A percentile compares a stretch with the other conserved stretches of the same genome.
These are phyloP conservation scores for Phytophthora boehmeriae DNA, from an alignment of 352 stramenopile genomes.

Conservation along the genomic window DNA sequence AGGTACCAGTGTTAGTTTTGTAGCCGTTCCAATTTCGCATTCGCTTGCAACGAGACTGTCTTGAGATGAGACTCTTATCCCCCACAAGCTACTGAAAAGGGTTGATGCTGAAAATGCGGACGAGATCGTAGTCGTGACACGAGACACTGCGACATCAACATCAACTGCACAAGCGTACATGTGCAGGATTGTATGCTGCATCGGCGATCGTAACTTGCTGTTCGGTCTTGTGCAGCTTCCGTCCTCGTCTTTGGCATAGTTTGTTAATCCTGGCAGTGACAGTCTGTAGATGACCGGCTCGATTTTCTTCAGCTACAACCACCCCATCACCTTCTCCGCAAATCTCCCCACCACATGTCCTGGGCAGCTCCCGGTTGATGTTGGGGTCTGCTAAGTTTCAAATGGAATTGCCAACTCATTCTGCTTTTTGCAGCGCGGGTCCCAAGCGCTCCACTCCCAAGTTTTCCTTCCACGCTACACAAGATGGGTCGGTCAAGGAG, in stretches of 20 bases:
- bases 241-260: slow-evolving; percentile 4
- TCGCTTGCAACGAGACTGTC: neutral
- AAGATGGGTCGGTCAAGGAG: slow-evolving; percentile 28
- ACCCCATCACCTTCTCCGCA: slow-evolving; percentile 16
- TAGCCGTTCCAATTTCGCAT: neutral
- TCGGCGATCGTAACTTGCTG: neutral
- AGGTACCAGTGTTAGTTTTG: too few relatives aligned
- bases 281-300: slow-evolving; percentile 23
- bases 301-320: slow-evolving; percentile 27
- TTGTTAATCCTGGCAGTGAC: slow-evolving; percentile 19
- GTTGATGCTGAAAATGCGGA: neutral
- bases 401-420: slow-evolving; percentile 20
- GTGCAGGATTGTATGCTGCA: slow-evolving; percentile 3
- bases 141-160: slow-evolving; percentile 3
- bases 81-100: neutral
- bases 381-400: slow-evolving; percentile 7
- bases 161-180: slow-evolving; percentile 5
- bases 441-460: slow-evolving; percentile 10
- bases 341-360: neutral
- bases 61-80: neutral
- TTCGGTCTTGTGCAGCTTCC: slow-evolving; percentile 12
- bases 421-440: slow-evolving; percentile 30
- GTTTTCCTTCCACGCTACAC: slow-evolving; percentile 11
- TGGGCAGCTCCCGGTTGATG: neutral
- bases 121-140: neutral